Evolutionary conservation across 2,329 filamentous ascomycete species (phyloP).

Genomic region (Talaromyces amestolkiae): DNA sequence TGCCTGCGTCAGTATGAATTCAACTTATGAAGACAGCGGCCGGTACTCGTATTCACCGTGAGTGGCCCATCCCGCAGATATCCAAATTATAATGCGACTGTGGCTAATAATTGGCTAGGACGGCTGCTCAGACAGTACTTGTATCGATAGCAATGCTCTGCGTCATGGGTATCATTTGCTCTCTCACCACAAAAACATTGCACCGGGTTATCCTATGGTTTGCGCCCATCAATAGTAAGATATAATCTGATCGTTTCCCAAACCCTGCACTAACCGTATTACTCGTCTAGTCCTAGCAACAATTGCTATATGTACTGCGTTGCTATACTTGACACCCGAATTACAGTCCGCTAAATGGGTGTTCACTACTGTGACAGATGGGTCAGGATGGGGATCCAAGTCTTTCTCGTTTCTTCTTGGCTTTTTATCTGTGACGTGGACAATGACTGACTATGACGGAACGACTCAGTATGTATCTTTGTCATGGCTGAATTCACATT

Average conservation of each 20-base stretch:
- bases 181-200: slow-evolving; percentile 58
- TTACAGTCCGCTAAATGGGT: slow-evolving; percentile 60
- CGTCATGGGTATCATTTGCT: slow-evolving; percentile 60
- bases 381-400: slow-evolving; percentile 61
- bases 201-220: slow-evolving; percentile 64
- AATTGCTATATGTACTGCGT: slow-evolving; percentile 58
- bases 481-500: background rate
- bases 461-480: slow-evolving; percentile 56
- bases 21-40: slow-evolving; percentile 46
- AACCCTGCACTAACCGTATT: background rate
- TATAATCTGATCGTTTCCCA: slow-evolving; percentile 1
- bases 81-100: slow-evolving; percentile 11
- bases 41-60: slow-evolving; percentile 58
- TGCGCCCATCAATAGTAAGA: slow-evolving; percentile 61
- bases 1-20: slow-evolving; percentile 62
- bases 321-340: slow-evolving; percentile 58
- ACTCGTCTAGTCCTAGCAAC: slow-evolving; percentile 53
- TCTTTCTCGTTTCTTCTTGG: slow-evolving; percentile 63
- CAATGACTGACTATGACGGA: slow-evolving; percentile 68
- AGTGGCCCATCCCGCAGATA: slow-evolving; percentile 26
- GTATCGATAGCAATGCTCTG: slow-evolving; percentile 57
- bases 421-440: slow-evolving; percentile 47
- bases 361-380: slow-evolving; percentile 60
- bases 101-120: slow-evolving; percentile 39
- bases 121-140: slow-evolving; percentile 57